phyloP scores from a whole-genome alignment of 2,329 filamentous ascomycete species.

The Penicillium verrucosum region DNA sequence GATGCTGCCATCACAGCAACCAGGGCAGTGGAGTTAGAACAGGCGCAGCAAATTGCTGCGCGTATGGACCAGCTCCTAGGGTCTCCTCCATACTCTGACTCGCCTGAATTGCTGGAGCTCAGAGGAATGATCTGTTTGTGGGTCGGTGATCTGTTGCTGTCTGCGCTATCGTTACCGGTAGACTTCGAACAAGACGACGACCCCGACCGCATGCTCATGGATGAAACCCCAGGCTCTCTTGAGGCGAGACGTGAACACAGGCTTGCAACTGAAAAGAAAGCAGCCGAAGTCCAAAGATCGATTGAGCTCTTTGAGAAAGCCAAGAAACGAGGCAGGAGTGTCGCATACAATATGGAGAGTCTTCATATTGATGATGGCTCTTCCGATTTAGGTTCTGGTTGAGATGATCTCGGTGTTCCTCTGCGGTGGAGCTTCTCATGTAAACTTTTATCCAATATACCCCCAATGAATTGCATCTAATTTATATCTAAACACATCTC shows the following conservation, averaged over 20 bases:
- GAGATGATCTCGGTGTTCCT: neutral
- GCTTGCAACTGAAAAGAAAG: conserved; percentile 34
- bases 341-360: conserved; percentile 29
- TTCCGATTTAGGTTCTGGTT: neutral
- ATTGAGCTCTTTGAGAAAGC: conserved; percentile 36
- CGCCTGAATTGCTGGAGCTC: conserved; percentile 64
- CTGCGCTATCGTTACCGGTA: conserved; percentile 28
- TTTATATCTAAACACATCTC: neutral
- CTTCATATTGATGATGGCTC: conserved; percentile 29
- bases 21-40: conserved; percentile 52
- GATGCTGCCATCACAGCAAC: conserved; percentile 35
- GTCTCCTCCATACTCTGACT: conserved; percentile 67
- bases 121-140: conserved; percentile 73
- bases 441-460: neutral
- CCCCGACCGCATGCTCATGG: conserved; percentile 17
- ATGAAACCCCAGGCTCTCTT: conserved; percentile 27
- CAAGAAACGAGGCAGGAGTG: conserved; percentile 30
- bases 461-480: neutral
- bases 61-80: conserved; percentile 70
- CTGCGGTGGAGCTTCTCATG: neutral
- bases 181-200: conserved; percentile 13
- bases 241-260: conserved; percentile 31
- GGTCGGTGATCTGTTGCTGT: conserved; percentile 62
- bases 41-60: conserved; percentile 61
- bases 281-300: conserved; percentile 33